Percentiles rank a stretch among this genome's conserved stretches.
Conservation (phyloP, 306 rosid species). For the Hylodesmum podocarpum region DNA sequence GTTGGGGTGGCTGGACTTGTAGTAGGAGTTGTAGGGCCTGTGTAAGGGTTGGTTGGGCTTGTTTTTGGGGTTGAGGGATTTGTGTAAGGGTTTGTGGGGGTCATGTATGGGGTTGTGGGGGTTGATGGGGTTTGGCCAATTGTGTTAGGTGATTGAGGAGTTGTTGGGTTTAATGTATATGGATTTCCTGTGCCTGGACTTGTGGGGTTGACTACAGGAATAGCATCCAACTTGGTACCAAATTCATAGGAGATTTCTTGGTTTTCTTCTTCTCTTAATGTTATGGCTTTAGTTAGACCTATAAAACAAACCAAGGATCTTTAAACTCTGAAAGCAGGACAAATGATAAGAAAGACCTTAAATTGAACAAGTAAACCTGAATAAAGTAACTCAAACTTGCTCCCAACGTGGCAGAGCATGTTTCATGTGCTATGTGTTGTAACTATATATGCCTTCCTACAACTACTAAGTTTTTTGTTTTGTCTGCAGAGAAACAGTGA, state of each 20-base stretch:
- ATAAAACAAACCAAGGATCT: slow-evolving; percentile 39
- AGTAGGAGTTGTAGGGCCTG: slow-evolving; percentile 37
- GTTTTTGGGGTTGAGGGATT: slow-evolving; percentile 1
- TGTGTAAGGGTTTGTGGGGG: slow-evolving; percentile 23
- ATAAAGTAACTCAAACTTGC: slow-evolving; percentile 10
- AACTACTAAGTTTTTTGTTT: background rate
- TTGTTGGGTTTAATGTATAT: slow-evolving; percentile 35
- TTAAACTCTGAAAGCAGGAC: slow-evolving; percentile 2
- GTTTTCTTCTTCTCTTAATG: slow-evolving; percentile 43
- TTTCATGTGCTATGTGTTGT: background rate
- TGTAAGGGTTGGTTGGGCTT: slow-evolving; percentile 31
- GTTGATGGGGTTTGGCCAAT: slow-evolving; percentile 38
- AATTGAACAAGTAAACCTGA: background rate
- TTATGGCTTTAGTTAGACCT: slow-evolving; percentile 56
- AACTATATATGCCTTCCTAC: background rate
- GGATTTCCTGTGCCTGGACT: slow-evolving; percentile 63
- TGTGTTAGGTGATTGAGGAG: slow-evolving; percentile 52
- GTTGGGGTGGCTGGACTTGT: slow-evolving; percentile 28
- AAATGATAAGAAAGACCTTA: background rate
- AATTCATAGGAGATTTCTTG: slow-evolving; percentile 41
- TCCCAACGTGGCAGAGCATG: slow-evolving; percentile 6
- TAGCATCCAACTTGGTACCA: slow-evolving; percentile 45
- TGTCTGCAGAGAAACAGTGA: no score
- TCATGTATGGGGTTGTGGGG: slow-evolving; percentile 25
- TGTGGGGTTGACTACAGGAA: slow-evolving; percentile 76